Base-by-base conservation (phyloP, 805 yeast species). In the Candida krabiensis region DNA sequence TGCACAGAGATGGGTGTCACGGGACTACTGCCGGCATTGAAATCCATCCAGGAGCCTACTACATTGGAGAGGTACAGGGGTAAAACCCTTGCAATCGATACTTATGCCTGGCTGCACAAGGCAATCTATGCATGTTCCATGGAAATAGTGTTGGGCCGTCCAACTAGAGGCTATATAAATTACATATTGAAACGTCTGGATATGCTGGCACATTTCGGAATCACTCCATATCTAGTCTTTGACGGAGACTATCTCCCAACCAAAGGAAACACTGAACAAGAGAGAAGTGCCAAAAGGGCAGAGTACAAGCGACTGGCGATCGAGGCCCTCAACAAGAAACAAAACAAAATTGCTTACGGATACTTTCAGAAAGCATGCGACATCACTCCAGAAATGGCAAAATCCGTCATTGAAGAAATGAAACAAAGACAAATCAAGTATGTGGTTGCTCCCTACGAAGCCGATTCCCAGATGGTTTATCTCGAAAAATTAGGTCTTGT, bases 401-500 rank as follows among this genome's bases (percentile, higher is more conserved):
- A 86, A 51, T 73, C 87, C 9, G 70, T 91, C 9, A 88, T 90
- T 56, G 84, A 82, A 28, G 83, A 75, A 52, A 70, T 95, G 45
- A 80, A 79, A 48, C 47, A 58, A 11, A 67, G 73, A 31, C 61
- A 63, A 1, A 78, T 93, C 33, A 74, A 71, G 42, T 91, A 77
- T 52, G 76, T 93, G 6, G 99, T 93, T 7, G 98, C 99, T 0
- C 99, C 99, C 0, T 93, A 88, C 58, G 99, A 93, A 64, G 99
- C 99, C 0, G 99, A 93, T 60, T 84, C 99, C 1, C 99, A 93
- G 60, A 78, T 93, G 84, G 98, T 90, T 8, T 88, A 81, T 53
- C 70, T 93, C 29, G 98, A 91, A 56, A 76, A 78, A 41, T 47
- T 63, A 0, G 91, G 91, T 0, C 36, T 79, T 1, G 91, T 88